Percentiles rank a stretch among this genome's conserved stretches.
Evolutionary conservation across 2,329 filamentous ascomycete species (phyloP).

Genomic region (Westerdykella aurantiaca): DNA sequence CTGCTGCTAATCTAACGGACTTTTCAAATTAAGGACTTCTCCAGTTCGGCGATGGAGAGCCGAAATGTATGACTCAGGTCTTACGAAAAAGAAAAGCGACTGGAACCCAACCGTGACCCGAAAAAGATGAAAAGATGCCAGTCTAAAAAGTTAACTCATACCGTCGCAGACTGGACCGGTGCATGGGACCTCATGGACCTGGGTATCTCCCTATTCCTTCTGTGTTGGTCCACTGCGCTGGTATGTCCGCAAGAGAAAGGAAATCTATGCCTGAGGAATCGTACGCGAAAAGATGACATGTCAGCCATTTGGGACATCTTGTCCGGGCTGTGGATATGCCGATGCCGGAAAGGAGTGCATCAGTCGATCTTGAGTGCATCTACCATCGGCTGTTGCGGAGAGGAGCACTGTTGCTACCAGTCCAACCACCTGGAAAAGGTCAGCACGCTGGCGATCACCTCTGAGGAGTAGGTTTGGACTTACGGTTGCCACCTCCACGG

Average conservation of each 20-base stretch:
- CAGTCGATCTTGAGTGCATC: slow-evolving; percentile 8
- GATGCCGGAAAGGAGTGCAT: not conserved
- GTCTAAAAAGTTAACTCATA: slow-evolving; percentile 19
- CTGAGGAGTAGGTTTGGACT: slow-evolving; percentile 6
- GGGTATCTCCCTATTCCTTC: slow-evolving; percentile 29
- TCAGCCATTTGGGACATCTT: slow-evolving; percentile 15
- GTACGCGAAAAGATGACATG: slow-evolving; percentile 14
- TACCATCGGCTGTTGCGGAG: slow-evolving; percentile 40
- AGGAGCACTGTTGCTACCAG: slow-evolving; percentile 37
- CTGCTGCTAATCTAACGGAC: not conserved
- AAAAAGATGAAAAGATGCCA: slow-evolving; percentile 15
- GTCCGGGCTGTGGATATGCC: slow-evolving; percentile 4
- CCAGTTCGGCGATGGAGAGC: not conserved
- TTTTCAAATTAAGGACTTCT: not conserved
- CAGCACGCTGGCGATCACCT: slow-evolving; percentile 3
- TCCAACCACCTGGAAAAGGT: slow-evolving; percentile 25
- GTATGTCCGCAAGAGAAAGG: slow-evolving; percentile 3
- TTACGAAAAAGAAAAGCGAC: not conserved
- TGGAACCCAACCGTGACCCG: not conserved
- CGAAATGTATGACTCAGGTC: not conserved
- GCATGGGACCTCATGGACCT: slow-evolving; percentile 17
- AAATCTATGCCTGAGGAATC: slow-evolving; percentile 5
- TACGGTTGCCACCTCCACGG: slow-evolving; percentile 51
- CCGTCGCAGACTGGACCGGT: slow-evolving; percentile 5
- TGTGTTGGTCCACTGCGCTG: slow-evolving; percentile 10